A percentile compares a stretch with the other conserved stretches of the same genome.
phyloP scores from a whole-genome alignment of 2,329 filamentous ascomycete species.

The Pseudonectria foliicola region DNA sequence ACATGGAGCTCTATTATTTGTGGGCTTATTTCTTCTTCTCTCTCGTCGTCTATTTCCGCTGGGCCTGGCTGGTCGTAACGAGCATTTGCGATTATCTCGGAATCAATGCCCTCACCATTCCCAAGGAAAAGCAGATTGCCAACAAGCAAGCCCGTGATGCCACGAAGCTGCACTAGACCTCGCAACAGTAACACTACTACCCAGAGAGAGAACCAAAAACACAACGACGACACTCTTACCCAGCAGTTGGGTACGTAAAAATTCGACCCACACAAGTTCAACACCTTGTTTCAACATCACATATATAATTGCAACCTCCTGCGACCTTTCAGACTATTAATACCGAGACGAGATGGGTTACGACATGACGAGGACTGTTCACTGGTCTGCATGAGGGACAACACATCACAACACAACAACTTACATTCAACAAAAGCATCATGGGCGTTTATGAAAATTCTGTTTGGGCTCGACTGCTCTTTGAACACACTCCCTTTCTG shows the following conservation, averaged over 20 bases:
- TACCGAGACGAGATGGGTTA: conserved; percentile 1
- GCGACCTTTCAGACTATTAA: too few species aligned
- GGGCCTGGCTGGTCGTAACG: conserved; percentile 85
- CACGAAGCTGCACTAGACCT: conserved; percentile 27
- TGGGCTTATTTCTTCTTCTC: conserved; percentile 79
- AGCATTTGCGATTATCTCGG: conserved; percentile 88
- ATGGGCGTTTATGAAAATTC: conserved; percentile 15
- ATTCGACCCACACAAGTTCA: too few species aligned
- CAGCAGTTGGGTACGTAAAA: neutral
- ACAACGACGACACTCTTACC: neutral
- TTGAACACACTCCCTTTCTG: conserved; percentile 8
- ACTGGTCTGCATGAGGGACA: conserved; percentile 13
- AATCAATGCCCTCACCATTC: conserved; percentile 92
- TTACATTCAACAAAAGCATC: conserved; percentile 5
- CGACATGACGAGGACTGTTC: conserved; percentile 5
- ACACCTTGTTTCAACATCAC: too few species aligned
- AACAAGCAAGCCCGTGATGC: conserved; percentile 39
- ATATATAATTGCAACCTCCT: too few species aligned
- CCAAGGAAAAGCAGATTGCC: conserved; percentile 50
- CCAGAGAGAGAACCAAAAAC: neutral
- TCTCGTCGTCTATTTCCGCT: conserved; percentile 79
- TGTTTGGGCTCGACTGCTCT: conserved; percentile 5
- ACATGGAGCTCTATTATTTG: conserved; percentile 71
- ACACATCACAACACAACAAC: conserved; percentile 5
- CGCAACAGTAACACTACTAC: neutral